Base-by-base conservation (phyloP, 2,329 filamentous ascomycete species). In the Colletotrichum sp. region DNA sequence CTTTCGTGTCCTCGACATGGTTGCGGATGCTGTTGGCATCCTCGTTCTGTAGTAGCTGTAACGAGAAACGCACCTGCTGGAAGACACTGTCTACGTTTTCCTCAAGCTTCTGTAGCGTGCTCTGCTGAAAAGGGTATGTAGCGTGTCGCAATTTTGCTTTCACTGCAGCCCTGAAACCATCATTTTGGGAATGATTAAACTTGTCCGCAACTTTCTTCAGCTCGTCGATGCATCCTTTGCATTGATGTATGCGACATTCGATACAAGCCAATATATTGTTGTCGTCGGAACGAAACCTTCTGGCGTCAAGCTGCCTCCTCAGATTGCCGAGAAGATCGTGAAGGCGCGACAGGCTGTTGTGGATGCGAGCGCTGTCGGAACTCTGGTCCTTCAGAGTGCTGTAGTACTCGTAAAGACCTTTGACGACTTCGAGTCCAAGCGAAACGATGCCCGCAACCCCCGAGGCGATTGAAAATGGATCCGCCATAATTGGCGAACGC, bases 31-130 rank as follows among this genome's bases (percentile, higher is more conserved):
- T 70, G 55, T 76, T 36, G 18, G 79, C 67, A 26, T 80, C 78
- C n/a, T 80, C 79, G 18, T 83, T 79, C 69, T 85, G 81, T 16
- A 86, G 74, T 8, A 84, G 74, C 44, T 83, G 76, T 18, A 85
- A 72, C n/a, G 81, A 82, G 16, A 83, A 76, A 16, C 78, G 80
- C 5, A 86, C 60, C 9, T 81, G 80, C 5, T 77, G 76, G n/a
- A 82, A 74, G 16, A 83, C 79, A 0, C 83, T 83, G 63, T 80
- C 78, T n/a, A 85, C 78, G 68, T 85, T 80, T 76, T 83, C 81
- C 71, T 85, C 82, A 12, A 87, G 82, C 71, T 85, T 85, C 63
- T 83, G 79, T 49, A 87, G 74, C 2, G 84, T 87, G 62, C 82
- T 84, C 66, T 80, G 78, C 39, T 81, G 79, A 71, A 87, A 81